phyloP scores from a whole-genome alignment of 169 alveolate species.

The Eimeria zaria region DNA sequence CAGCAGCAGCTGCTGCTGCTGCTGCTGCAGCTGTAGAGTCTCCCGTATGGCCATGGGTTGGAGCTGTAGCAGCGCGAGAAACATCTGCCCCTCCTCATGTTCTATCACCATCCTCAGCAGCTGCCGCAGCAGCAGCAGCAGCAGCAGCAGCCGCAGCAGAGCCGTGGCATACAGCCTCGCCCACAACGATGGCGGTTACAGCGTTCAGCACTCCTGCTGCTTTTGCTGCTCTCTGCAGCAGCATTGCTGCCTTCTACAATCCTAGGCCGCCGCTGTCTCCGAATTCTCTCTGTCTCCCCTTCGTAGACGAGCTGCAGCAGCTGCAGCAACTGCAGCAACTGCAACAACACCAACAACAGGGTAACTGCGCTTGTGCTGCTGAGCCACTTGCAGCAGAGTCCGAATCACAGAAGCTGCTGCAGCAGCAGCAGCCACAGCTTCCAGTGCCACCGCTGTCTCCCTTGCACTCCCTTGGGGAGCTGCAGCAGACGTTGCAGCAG shows the following conservation, averaged over 20 bases:
- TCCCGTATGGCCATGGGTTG: slow-evolving; percentile 63
- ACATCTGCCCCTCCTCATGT: not conserved
- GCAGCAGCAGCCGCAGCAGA: slow-evolving; percentile 22
- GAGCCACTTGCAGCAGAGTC: not conserved
- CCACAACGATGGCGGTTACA: not conserved
- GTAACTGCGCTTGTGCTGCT: not conserved
- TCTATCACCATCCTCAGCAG: not conserved
- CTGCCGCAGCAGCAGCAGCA: no score
- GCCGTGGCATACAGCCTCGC: slow-evolving; percentile 25
- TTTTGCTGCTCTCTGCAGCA: slow-evolving; percentile 52
- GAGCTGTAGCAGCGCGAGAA: not conserved
- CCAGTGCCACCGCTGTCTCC: not conserved
- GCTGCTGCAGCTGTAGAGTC: slow-evolving; percentile 12
- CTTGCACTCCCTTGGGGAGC: not conserved
- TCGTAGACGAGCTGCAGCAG: not conserved
- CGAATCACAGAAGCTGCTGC: not conserved
- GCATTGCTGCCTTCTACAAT: slow-evolving; percentile 13
- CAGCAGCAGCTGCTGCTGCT: slow-evolving; percentile 22
- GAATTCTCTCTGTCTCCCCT: not conserved
- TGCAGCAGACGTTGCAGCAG: slow-evolving; percentile 11
- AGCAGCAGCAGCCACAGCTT: slow-evolving; percentile 32
- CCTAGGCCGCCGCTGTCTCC: slow-evolving; percentile 9
- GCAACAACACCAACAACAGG: not conserved
- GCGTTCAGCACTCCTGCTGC: slow-evolving; percentile 69
- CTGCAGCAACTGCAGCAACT: not conserved